phyloP scores from a whole-genome alignment of 2,329 filamentous ascomycete species.

The Tolypocladium tundrense region DNA sequence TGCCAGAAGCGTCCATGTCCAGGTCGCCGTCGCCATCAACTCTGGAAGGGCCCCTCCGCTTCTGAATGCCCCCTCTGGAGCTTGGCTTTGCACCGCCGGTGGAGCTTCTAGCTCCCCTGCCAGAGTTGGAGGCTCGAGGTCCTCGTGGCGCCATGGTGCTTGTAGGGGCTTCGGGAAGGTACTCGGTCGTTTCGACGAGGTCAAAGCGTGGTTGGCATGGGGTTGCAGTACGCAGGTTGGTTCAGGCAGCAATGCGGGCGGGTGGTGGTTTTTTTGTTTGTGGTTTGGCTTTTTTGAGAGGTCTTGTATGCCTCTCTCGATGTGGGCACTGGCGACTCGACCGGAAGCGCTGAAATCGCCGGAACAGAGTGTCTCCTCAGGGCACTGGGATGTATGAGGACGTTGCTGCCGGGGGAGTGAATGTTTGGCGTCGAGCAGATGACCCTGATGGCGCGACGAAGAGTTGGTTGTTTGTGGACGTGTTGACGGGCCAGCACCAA shows the following conservation, averaged over 20 bases:
- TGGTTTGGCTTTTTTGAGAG: background rate
- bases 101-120: conserved; percentile 20
- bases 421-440: background rate
- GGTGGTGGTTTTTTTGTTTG: background rate
- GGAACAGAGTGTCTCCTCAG: background rate
- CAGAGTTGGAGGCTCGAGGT: conserved; percentile 13
- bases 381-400: background rate
- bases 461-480: background rate
- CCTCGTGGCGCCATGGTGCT: conserved; percentile 24
- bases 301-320: background rate
- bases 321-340: background rate
- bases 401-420: background rate
- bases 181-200: background rate
- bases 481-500: background rate
- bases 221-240: background rate
- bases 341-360: background rate
- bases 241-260: background rate
- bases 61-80: conserved; percentile 40
- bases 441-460: background rate
- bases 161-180: background rate
- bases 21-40: conserved; percentile 49
- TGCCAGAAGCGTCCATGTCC: conserved; percentile 39
- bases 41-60: conserved; percentile 30
- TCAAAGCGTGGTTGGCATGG: background rate
- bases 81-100: conserved; percentile 18